A percentile compares a stretch with the other conserved stretches of the same genome.
These are phyloP conservation scores for Lactarius hatsudake DNA, from an alignment of 768 basidiomycete genomes.

Conservation along the genomic window DNA sequence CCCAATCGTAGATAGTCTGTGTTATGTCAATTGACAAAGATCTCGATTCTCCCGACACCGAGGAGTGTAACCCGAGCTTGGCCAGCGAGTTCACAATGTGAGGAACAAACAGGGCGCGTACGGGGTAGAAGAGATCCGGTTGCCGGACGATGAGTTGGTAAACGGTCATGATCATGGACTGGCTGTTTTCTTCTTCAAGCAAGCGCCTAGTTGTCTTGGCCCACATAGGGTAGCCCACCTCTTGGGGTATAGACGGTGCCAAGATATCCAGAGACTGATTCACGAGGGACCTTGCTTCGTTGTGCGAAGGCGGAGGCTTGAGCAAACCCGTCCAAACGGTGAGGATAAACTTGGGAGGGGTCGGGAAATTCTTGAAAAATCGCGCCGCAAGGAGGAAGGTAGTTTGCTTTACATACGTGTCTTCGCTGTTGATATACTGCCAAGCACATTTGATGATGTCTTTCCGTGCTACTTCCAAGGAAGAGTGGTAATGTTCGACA, in stretches of 20 bases:
- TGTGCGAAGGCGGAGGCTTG: conserved; percentile 58
- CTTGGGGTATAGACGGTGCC: conserved; percentile 72
- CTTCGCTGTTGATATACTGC: conserved; percentile 82
- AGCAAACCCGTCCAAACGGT: conserved; percentile 90
- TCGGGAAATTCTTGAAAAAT: conserved; percentile 87
- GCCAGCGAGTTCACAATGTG: conserved; percentile 88
- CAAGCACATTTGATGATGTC: conserved; percentile 93
- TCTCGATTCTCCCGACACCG: conserved; percentile 76
- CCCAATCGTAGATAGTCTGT: conserved; percentile 93
- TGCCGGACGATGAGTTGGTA: conserved; percentile 94
- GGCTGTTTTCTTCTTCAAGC: conserved; percentile 82
- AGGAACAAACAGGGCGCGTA: conserved; percentile 87
- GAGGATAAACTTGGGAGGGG: conserved; percentile 87
- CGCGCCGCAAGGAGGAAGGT: conserved; percentile 87
- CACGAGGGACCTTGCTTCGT: conserved; percentile 72
- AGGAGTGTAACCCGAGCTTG: conserved; percentile 78
- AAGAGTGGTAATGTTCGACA: conserved; percentile 76
- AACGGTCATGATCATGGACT: conserved; percentile 69
- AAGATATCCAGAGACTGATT: conserved; percentile 86
- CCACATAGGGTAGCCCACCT: conserved; percentile 71
- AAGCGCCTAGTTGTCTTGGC: conserved; percentile 81
- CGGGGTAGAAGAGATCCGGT: conserved; percentile 86
- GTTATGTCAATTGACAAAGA: conserved; percentile 84
- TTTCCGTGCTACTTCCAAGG: conserved; percentile 81
- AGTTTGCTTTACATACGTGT: conserved; percentile 89